Evolutionary conservation across 192 early-diverging fungal species (phyloP), one percentile per base, ranked within the genome.

Genomic region (Mortierella claussenii): DNA sequence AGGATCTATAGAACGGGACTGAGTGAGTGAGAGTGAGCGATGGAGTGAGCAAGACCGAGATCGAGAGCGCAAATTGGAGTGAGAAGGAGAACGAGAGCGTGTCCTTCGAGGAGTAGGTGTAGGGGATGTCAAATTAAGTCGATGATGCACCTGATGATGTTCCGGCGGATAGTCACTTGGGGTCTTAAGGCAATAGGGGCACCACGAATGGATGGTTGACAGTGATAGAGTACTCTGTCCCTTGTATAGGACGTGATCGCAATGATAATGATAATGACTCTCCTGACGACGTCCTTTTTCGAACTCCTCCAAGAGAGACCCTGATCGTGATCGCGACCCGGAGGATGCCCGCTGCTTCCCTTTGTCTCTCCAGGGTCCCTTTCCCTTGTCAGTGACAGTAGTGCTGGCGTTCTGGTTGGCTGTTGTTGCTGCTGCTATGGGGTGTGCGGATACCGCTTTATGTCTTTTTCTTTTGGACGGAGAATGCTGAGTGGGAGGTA

Each of bases 151-250:
- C 20, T 47, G 28, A 20, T 53, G 50, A 32, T 52, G 42, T 12
- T 59, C 57, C 1, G 50, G 27, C 31, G 49, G 56, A 11, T 32
- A 31, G 24, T 54, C 42, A n/a, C 40, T 43, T 4, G 56, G 58
- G 2, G 31, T 47, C 31, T 60, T 60, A 27, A 47, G 17, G 24
- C 67, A n/a, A n/a, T n/a, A n/a, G n/a, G n/a, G n/a, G n/a, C n/a
- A n/a, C 58, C 67, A 69, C 12, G 58, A 60, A 34, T 69, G 58
- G 2, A 59, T 52, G 3, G 67, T 60, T 12, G 51, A 59, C 13
- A 69, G 51, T 4, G 57, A 60, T 6, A 69, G 58, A 4, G 56
- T 42, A 15, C 65, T 67, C 17, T 18, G 60, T 17, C 44, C 28
- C 30, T 18, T 46, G n/a, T 34, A 10, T 30, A 2, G 34, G n/a